Conservation (phyloP, 2,329 filamentous ascomycete genomes). For the Alternaria incomplexa region DNA sequence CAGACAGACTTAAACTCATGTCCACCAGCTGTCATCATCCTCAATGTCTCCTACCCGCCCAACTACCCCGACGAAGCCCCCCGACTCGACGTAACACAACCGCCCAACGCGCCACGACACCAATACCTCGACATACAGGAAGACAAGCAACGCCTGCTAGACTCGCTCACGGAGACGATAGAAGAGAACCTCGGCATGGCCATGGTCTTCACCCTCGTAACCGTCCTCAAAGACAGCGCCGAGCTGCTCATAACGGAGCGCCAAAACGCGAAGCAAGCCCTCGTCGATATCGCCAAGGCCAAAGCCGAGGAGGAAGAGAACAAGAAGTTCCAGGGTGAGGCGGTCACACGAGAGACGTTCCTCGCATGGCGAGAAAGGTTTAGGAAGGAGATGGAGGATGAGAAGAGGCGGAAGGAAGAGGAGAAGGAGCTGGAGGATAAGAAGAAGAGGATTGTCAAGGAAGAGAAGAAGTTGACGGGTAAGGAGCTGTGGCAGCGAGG, state of each 20-base stretch:
- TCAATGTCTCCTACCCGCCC: conserved; percentile 88
- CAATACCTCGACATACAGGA: conserved; percentile 78
- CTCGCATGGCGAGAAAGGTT: conserved; percentile 82
- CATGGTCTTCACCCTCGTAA: conserved; percentile 93
- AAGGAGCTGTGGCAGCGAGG: conserved; percentile 58
- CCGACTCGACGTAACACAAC: conserved; percentile 76
- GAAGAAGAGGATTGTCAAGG: conserved; percentile 59
- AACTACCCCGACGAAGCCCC: conserved; percentile 89
- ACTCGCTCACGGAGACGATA: conserved; percentile 73
- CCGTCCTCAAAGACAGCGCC: conserved; percentile 86
- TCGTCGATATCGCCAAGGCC: conserved; percentile 60
- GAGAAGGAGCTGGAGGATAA: conserved; percentile 74
- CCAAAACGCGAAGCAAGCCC: conserved; percentile 65
- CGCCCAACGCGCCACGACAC: conserved; percentile 72
- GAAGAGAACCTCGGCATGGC: conserved; percentile 96
- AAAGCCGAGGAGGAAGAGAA: conserved; percentile 90
- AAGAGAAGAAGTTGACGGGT: conserved; percentile 80
- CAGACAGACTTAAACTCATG: conserved; percentile 1
- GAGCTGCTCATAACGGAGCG: conserved; percentile 82
- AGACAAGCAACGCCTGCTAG: conserved; percentile 77
- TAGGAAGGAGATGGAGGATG: conserved; percentile 78
- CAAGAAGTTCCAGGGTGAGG: conserved; percentile 90
- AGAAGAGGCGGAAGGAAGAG: conserved; percentile 62
- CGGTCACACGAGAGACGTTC: conserved; percentile 87
- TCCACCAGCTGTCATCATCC: conserved; percentile 67